Evolutionary conservation across 371 early-diverging fungal genomes (phyloP), one percentile per base, ranked within the genome.

Genomic region (Rhizomucor pusillus): DNA sequence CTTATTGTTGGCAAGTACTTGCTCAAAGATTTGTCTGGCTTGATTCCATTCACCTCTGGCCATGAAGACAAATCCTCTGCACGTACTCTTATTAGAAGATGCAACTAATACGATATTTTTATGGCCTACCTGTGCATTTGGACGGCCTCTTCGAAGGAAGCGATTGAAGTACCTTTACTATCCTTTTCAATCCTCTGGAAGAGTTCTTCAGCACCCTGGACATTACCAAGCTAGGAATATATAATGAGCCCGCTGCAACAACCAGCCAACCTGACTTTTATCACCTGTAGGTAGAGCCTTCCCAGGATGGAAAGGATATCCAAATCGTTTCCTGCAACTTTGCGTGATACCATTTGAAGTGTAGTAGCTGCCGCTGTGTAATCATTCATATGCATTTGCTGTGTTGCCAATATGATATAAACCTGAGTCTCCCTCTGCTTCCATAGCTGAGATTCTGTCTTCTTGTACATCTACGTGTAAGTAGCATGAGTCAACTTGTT

Each of bases 291-390:
- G 35, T 83, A 80, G 14, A 85, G 48, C 48, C 81, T 62, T 1
- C 80, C 84, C 10, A 83, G 55, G n/a, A 73, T 71, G 1, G 81
- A 79, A 14, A 79, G 50, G 13, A 82, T 55, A 52, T 83, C 79
- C 13, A 77, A 40, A 34, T 82, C 67, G 13, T 66, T 50, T 9
- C 47, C 46, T 3, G 52, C 53, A 18, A 59, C 55, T 1, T 53
- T 45, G 7, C 60, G 44, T 29, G 29, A 29, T 1, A 77, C 54
- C 34, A 54, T 29, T 18, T 69, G 54, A 70, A 80, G 66, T 2
- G 66, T 63, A 0, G 56, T 50, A 0, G 79, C 75, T 0, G 84
- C 82, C 0, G 71, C 60, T 2, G 79, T 52, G 45, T 65, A 81
- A 33, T 85, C 81, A 41, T 71, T 56, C 46, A 70, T 67, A 23